A percentile compares a stretch with the other conserved stretches of the same genome.
Evolutionary conservation across 306 rosid species (phyloP).

Genomic region (Sicyos baderoa): DNA sequence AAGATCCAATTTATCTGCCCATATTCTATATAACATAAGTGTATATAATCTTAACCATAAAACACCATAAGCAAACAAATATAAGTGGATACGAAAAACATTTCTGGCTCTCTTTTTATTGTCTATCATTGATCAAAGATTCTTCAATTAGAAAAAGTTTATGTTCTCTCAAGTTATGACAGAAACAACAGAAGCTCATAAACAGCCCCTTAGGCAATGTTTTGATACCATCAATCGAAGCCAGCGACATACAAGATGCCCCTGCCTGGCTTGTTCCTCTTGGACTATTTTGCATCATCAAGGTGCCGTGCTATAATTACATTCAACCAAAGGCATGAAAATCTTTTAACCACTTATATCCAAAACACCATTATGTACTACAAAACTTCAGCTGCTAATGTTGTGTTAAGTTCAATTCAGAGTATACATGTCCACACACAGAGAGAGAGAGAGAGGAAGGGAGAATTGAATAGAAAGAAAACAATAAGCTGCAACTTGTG

Average conservation of each 20-base stretch:
- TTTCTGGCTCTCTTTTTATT: background rate
- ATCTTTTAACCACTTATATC: background rate
- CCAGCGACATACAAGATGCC: background rate
- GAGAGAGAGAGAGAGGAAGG: too few species aligned
- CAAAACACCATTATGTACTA: background rate
- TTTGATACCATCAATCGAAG: background rate
- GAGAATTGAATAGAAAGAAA: background rate
- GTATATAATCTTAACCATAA: background rate
- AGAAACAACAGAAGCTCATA: background rate
- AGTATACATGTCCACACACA: background rate
- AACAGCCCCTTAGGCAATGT: background rate
- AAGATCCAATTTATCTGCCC: background rate
- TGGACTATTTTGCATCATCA: background rate
- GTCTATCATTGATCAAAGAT: background rate
- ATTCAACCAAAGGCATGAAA: background rate
- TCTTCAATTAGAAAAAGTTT: background rate
- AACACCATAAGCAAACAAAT: slow-evolving; percentile 4
- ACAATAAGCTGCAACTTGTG: background rate
- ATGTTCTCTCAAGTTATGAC: background rate
- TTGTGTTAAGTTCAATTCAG: background rate
- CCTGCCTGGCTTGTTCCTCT: background rate
- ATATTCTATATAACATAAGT: background rate
- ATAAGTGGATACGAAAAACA: background rate
- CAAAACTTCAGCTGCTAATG: background rate
- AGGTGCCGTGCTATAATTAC: background rate